These are phyloP conservation scores for Astragalus membranaceus DNA, from an alignment of 306 rosid genomes.

Conservation along the genomic window DNA sequence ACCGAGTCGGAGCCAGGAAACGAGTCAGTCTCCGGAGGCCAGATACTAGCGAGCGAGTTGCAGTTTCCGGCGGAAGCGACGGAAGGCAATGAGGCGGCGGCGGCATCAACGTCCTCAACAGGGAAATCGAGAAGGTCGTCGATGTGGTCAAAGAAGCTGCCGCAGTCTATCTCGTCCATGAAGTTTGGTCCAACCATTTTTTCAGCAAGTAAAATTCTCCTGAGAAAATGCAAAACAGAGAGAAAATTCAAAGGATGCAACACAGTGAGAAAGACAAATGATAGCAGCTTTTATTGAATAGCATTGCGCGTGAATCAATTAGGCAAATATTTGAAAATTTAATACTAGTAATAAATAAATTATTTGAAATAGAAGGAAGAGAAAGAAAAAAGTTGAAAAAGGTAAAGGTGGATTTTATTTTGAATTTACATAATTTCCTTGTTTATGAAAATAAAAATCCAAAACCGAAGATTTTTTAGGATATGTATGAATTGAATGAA, in stretches of 20 bases:
- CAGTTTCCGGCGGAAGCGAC: constrained; percentile 28
- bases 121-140: constrained; percentile 90
- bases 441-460: not conserved
- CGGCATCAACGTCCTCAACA: constrained; percentile 39
- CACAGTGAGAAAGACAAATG: not conserved
- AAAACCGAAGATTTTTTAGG: not conserved
- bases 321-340: not conserved
- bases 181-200: constrained; percentile 71
- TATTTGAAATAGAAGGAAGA: not conserved
- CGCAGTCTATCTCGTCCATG: constrained; percentile 80
- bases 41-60: constrained; percentile 43
- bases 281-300: constrained; percentile 11
- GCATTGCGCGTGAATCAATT: constrained; percentile 8
- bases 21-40: constrained; percentile 49
- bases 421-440: not conserved
- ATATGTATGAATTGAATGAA: constrained; percentile 6
- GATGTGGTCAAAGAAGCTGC: constrained; percentile 87
- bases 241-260: not conserved
- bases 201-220: not conserved
- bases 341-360: not conserved
- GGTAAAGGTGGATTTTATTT: not conserved
- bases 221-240: constrained; percentile 16
- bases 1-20: constrained; percentile 50
- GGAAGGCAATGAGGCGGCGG: constrained; percentile 33
- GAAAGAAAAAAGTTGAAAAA: not conserved